Evolutionary conservation across 768 basidiomycete genomes (phyloP).

Genomic region (Trametes cubensis): DNA sequence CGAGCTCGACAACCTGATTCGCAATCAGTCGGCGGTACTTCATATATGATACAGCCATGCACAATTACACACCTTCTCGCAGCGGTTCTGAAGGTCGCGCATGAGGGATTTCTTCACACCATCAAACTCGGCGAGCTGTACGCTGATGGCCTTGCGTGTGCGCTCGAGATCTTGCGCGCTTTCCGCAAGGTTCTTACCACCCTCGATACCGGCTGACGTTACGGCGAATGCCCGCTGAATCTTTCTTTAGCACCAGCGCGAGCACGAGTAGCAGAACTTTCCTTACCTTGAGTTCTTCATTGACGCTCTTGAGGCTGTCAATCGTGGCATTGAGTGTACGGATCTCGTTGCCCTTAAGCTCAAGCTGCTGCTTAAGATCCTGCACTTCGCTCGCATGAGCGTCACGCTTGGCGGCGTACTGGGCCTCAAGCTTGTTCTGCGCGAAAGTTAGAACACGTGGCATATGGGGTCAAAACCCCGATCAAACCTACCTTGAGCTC

Average conservation of each 20-base stretch:
- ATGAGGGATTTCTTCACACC: constrained; percentile 98
- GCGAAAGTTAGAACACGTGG: constrained; percentile 18
- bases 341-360: constrained; percentile 80
- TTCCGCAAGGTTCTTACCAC: constrained; percentile 95
- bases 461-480: constrained; percentile 25
- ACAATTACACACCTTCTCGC: constrained; percentile 78
- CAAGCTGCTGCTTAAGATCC: constrained; percentile 89
- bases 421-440: constrained; percentile 91
- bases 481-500: constrained; percentile 77
- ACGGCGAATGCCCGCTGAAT: constrained; percentile 94
- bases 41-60: constrained; percentile 3
- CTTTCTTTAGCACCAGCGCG: constrained; percentile 20
- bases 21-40: constrained; percentile 11
- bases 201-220: constrained; percentile 95
- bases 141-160: constrained; percentile 93
- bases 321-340: constrained; percentile 82
- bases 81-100: constrained; percentile 98
- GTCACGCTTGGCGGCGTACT: constrained; percentile 91
- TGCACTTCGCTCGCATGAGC: constrained; percentile 81
- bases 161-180: constrained; percentile 97
- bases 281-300: constrained; percentile 93
- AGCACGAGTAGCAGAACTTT: background rate
- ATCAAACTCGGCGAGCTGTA: constrained; percentile 98
- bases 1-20: constrained; percentile 91
- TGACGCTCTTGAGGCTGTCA: constrained; percentile 92